Evolutionary conservation across 768 basidiomycete species (phyloP), one percentile per base, ranked within the genome.

Genomic region (Boletus insuetus): DNA sequence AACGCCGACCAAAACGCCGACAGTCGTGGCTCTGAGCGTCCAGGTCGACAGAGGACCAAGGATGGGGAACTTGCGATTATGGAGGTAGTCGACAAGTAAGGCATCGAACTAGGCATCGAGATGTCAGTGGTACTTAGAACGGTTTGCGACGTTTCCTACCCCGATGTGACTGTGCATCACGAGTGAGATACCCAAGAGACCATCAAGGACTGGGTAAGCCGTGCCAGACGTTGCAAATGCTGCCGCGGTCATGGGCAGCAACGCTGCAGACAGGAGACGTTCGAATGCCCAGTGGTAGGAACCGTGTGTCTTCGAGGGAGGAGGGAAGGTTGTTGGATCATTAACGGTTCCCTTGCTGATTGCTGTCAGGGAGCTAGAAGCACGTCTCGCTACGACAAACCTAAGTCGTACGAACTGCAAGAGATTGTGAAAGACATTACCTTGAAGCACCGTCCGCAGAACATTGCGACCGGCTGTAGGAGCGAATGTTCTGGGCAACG

Each of bases 161-260:
- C 95, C 96, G 59, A 99, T 91, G 70, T 99, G 95, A 73, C 88
- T 91, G 77, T 98, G 97, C 70, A 98, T 85, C 60, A 98, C 82
- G 66, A 99, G 79, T 46, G 86, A 86, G 57, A 94, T 78, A 17
- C 87, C 94, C 51, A 98, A 82, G 47, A 98, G 66, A 44, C 92
- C 96, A 65, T 99, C 97, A 44, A 98, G 72, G 60, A 97, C 74
- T 4, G 97, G 92, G 75, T 95, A 85, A 57, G 79, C 80, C 50
- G 79, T 83, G 17, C 83, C 84, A 40, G 85, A 85, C 7, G 89
- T 88, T 26, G 84, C 91, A 61, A 92, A 91, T 0, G 95, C 89
- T 31, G 91, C 89, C 16, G 81, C 89, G 17, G 93, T 94, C 64
- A 95, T 75, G 38, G 97, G 97, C 16, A 99, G 83, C 62, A 98